These are phyloP conservation scores for Moesziomyces aphidis DNA, from an alignment of 1,284 basidiomycete genomes.

Conservation along the genomic window DNA sequence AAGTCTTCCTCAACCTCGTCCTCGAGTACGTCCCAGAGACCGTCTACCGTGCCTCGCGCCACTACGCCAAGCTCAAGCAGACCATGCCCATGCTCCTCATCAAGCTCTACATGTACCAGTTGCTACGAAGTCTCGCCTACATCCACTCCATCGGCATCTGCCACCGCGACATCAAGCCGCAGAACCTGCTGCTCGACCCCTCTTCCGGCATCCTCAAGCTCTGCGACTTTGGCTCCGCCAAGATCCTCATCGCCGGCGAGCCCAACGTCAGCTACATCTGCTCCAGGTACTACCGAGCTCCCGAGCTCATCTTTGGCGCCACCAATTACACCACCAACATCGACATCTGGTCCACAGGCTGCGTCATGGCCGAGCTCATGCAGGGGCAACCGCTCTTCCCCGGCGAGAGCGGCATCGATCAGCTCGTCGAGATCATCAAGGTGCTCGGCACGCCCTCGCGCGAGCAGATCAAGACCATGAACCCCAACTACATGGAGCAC, in stretches of 20 bases:
- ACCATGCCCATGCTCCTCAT: constrained; percentile 99
- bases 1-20: constrained; percentile 99
- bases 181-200: constrained; percentile 96
- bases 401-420: constrained; percentile 98
- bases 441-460: constrained; percentile 96
- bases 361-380: constrained; percentile 99
- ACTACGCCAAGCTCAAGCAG: constrained; percentile 99
- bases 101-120: constrained; percentile 98
- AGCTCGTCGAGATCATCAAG: constrained; percentile 99
- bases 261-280: constrained; percentile 99
- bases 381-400: constrained; percentile 98
- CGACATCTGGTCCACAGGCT: constrained; percentile 99
- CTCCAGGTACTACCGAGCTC: constrained; percentile 98
- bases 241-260: constrained; percentile 96
- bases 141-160: constrained; percentile 91
- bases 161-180: constrained; percentile 99
- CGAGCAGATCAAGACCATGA: constrained; percentile 99
- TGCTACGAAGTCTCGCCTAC: constrained; percentile 95
- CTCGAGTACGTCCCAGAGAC: constrained; percentile 99
- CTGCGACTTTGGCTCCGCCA: constrained; percentile 98
- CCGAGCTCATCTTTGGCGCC: constrained; percentile 98
- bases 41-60: constrained; percentile 96
- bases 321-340: constrained; percentile 99
- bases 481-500: constrained; percentile 99
- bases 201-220: constrained; percentile 95